Evolutionary conservation across 1,284 basidiomycete genomes (phyloP), one percentile per base, ranked within the genome.

Genomic region (Athelia sp.): DNA sequence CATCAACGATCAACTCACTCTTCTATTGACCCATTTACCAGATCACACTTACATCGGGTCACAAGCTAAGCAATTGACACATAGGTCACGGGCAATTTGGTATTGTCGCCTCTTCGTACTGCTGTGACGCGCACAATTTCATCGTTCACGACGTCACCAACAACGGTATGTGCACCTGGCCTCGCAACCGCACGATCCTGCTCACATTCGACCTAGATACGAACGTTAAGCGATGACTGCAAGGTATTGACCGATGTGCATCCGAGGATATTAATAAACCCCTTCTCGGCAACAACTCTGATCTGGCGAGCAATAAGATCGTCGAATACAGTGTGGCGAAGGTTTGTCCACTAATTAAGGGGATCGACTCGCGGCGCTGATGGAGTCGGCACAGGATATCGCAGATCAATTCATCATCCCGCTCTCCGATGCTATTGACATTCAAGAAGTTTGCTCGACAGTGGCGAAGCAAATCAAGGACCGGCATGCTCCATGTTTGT

Each of bases 271-370:
- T 99, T n/a, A 98, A 98, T 82, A 98, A 98, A 76, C 73, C 98
- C 45, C 81, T 99, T 48, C 93, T 99, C 51, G 96, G 96, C 56
- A 99, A 98, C 81, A 99, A 99, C 80, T 93, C 89, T 46, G 96
- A 99, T 74, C 76, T 98, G 66, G 93, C 93, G 38, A 87, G 85
- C 77, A 99, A 99, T 87, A 99, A 98, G 79, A 95, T 97, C 47
- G n/a, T n/a, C n/a, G n/a, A n/a, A n/a, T n/a, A n/a, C n/a, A n/a
- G 96, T 99, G 56, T 97, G 98, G 97, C 97, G 51, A 99, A 99
- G 86, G 94, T 89, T 54, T 58, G 70, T 66, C 31, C 13, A 23
- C 43, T 43, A 43, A 46, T n/a, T n/a, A n/a, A n/a, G 4, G 40
- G 42, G 22, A 26, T 32, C 23, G 21, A 9, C 19, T 9, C 18